Evolutionary conservation across 805 yeast genomes (phyloP), one percentile per base, ranked within the genome.

Genomic region (Kuraishia borneana): DNA sequence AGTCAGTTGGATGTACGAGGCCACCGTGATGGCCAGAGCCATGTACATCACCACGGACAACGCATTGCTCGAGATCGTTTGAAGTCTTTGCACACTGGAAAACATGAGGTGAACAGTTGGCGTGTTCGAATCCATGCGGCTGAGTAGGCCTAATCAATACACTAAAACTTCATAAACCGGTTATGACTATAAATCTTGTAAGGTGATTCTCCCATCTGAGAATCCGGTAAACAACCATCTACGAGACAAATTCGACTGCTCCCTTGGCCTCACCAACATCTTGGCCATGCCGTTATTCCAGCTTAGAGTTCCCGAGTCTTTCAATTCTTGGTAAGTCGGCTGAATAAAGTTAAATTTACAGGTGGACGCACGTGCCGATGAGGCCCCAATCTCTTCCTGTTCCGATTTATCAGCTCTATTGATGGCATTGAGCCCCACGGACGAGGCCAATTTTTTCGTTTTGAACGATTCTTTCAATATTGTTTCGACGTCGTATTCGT

Each of bases 41-140:
- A 77, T 55, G 14, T 68, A 47, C 5, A 70, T 55, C 2, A 70
- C 56, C 21, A 72, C 64, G 3, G 83, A 64, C 31, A 76, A 48
- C 13, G 77, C 66, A 35, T 62, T 70, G 48, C 75, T 77, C 19
- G 72, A 56, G 10, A 70, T 60, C 7, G 58, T 57, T 47, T 76
- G 84, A 7, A 61, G 34, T 29, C 41, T 35, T 12, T 28, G 36
- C 4, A 29, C 6, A 4, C 23, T 6, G 18, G 36, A 32, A 20
- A 32, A 36, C 41, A 38, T 38, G n/a, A n/a, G n/a, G n/a, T n/a
- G n/a, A n/a, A n/a, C n/a, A n/a, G n/a, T n/a, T 9, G 26, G 9
- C 12, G 26, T 18, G 19, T 10, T 10, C n/a, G 28, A 30, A 10
- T 14, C n/a, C 9, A 8, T 8, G 27, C 8, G 22, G 8, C 27